These are phyloP conservation scores for Ustilago hordei DNA, from an alignment of 1,284 basidiomycete species.

Conservation along the genomic window DNA sequence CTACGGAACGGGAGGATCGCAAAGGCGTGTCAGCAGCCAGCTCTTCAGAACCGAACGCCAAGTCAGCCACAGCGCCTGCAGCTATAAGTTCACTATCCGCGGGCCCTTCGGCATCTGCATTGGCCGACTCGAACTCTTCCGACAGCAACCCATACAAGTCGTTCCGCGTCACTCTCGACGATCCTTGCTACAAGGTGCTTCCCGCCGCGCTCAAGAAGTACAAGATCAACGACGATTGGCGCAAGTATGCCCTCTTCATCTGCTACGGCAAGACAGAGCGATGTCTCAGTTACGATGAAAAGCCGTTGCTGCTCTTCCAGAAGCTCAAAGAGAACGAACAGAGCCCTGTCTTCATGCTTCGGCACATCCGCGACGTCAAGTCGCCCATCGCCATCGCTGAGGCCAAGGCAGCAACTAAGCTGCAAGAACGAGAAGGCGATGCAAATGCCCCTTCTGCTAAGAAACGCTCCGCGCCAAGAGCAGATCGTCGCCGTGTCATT, in stretches of 20 bases:
- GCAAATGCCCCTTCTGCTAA: slow-evolving; percentile 6
- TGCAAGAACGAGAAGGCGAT: slow-evolving; percentile 34
- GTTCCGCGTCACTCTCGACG: slow-evolving; percentile 79
- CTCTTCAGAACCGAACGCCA: slow-evolving; percentile 15
- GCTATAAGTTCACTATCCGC: slow-evolving; percentile 11
- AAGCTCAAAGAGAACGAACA: slow-evolving; percentile 96
- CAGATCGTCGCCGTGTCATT: slow-evolving; percentile 40
- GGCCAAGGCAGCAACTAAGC: slow-evolving; percentile 58
- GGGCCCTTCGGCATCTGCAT: slow-evolving; percentile 10
- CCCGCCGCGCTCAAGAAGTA: slow-evolving; percentile 98
- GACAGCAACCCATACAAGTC: slow-evolving; percentile 70
- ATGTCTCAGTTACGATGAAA: slow-evolving; percentile 97
- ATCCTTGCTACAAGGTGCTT: slow-evolving; percentile 97
- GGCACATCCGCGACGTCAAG: slow-evolving; percentile 95
- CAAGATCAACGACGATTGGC: slow-evolving; percentile 98
- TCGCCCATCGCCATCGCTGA: slow-evolving; percentile 77
- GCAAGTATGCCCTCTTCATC: slow-evolving; percentile 98
- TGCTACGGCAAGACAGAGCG: slow-evolving; percentile 92
- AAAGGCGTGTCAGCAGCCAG: slow-evolving; percentile 17
- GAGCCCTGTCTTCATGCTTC: slow-evolving; percentile 98
- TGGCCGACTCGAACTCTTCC: slow-evolving; percentile 25
- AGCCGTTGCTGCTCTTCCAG: slow-evolving; percentile 94
- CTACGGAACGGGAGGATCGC: slow-evolving; percentile 26
- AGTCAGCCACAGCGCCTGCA: slow-evolving; percentile 4
- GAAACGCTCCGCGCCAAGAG: slow-evolving; percentile 30